Conservation (phyloP, 177 flowering plant genomes). For the Vitis hybrid region DNA sequence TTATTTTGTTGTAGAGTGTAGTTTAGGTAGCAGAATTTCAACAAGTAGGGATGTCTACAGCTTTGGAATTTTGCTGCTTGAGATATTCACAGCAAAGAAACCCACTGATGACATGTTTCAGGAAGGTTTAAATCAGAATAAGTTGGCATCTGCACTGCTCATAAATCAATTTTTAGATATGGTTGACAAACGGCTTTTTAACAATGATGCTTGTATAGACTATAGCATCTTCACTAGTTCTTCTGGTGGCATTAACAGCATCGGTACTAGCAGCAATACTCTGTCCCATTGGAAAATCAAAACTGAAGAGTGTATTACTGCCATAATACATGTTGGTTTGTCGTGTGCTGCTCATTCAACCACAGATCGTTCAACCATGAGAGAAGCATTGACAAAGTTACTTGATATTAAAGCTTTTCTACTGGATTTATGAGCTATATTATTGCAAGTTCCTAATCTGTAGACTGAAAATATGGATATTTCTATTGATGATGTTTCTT, state of each 20-base stretch:
- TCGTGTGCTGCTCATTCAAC: constrained; percentile 9
- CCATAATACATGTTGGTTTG: constrained; percentile 1
- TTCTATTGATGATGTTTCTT: too few relatives aligned
- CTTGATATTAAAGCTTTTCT: background rate
- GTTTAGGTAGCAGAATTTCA: constrained; percentile 9
- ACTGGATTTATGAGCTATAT: background rate
- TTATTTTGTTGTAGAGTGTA: constrained; percentile 11
- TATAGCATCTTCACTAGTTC: background rate
- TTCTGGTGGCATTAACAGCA: background rate
- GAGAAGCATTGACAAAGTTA: constrained; percentile 7
- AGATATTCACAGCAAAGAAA: constrained; percentile 12
- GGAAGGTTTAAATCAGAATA: constrained; percentile 3
- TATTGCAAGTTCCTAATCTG: too few relatives aligned
- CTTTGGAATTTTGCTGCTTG: constrained; percentile 19
- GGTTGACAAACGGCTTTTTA: constrained; percentile 7
- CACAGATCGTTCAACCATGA: constrained; percentile 12
- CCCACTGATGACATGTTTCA: constrained; percentile 14
- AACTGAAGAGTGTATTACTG: constrained; percentile 2
- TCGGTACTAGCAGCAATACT: background rate
- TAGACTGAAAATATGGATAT: too few relatives aligned
- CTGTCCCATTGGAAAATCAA: background rate
- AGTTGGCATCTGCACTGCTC: constrained; percentile 4
- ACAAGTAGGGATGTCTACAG: constrained; percentile 19
- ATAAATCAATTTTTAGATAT: background rate
- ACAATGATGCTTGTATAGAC: background rate